Conservation (phyloP, 2,329 filamentous ascomycete genomes). For the Aspergillus nomiae region DNA sequence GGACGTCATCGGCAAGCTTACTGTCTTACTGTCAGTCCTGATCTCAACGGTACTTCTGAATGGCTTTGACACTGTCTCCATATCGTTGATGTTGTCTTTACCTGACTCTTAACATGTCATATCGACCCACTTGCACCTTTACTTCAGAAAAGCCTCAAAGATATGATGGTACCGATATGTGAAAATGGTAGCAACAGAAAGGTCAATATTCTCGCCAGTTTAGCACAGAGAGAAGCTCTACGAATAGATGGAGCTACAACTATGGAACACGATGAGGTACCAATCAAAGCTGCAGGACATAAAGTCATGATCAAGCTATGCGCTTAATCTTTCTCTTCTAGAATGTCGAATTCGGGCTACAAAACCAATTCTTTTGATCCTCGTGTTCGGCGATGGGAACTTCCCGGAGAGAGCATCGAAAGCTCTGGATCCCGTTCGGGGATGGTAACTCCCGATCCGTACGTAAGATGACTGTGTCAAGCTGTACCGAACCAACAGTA, state of each 20-base stretch:
- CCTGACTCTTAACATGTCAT: not conserved
- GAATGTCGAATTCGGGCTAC: no score
- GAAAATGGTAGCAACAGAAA: not conserved
- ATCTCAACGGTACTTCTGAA: not conserved
- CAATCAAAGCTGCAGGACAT: no score
- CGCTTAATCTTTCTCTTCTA: no score
- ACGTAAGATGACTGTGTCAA: not conserved
- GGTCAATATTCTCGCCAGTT: not conserved
- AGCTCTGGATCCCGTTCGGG: not conserved
- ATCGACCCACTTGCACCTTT: not conserved
- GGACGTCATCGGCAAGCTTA: not conserved
- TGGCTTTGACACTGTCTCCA: not conserved
- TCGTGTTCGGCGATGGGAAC: not conserved
- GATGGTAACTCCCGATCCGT: not conserved
- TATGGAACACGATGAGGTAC: not conserved
- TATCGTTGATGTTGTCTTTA: not conserved
- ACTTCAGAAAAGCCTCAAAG: rapidly evolving
- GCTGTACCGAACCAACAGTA: not conserved
- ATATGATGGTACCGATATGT: not conserved
- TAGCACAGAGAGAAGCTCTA: not conserved
- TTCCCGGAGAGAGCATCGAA: not conserved
- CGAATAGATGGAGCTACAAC: not conserved
- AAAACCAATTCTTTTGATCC: not conserved
- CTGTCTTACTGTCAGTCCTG: not conserved
- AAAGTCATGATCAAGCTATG: no score